Evolutionary conservation across 106 monocot genomes (phyloP).

Genomic region (Iris macrosiphon): DNA sequence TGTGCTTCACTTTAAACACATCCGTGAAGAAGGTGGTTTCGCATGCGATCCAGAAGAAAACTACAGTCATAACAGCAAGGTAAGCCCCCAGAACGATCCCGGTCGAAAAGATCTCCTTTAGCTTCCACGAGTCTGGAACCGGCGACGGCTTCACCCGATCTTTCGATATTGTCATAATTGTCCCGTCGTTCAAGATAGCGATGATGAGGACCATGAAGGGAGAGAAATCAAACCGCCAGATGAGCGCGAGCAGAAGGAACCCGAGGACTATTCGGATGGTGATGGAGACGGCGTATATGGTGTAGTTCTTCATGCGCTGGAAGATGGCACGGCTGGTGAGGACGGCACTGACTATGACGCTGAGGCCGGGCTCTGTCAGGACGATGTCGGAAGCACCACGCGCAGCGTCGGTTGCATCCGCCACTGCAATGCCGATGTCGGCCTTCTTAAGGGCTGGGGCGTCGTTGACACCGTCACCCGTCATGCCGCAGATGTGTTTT

Average conservation of each 20-base stretch:
- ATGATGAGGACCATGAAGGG: constrained; percentile 56
- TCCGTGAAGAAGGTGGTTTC: constrained; percentile 32
- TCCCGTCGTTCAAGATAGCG: constrained; percentile 48
- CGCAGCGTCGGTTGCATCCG: constrained; percentile 46
- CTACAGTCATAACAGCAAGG: constrained; percentile 31
- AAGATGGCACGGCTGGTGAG: constrained; percentile 66
- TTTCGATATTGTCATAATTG: constrained; percentile 68
- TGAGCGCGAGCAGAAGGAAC: constrained; percentile 44
- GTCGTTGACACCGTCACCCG: constrained; percentile 51
- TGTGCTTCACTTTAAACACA: constrained; percentile 7
- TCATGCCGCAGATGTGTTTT: constrained; percentile 51
- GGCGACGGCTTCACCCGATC: constrained; percentile 60
- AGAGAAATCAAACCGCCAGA: constrained; percentile 43
- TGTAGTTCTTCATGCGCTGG: constrained; percentile 61
- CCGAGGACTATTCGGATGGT: constrained; percentile 47
- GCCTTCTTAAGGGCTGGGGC: constrained; percentile 54
- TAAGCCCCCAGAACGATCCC: constrained; percentile 41
- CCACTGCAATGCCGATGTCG: constrained; percentile 47
- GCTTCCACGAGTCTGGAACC: constrained; percentile 39
- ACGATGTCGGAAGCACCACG: constrained; percentile 47
- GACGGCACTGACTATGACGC: constrained; percentile 45
- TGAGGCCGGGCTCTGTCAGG: constrained; percentile 44
- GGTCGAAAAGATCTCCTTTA: constrained; percentile 40
- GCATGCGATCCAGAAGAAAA: constrained; percentile 37
- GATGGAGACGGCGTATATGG: constrained; percentile 47